Evolutionary conservation across 345 rosid genomes (phyloP).

Genomic region (Anacardium occidentale): DNA sequence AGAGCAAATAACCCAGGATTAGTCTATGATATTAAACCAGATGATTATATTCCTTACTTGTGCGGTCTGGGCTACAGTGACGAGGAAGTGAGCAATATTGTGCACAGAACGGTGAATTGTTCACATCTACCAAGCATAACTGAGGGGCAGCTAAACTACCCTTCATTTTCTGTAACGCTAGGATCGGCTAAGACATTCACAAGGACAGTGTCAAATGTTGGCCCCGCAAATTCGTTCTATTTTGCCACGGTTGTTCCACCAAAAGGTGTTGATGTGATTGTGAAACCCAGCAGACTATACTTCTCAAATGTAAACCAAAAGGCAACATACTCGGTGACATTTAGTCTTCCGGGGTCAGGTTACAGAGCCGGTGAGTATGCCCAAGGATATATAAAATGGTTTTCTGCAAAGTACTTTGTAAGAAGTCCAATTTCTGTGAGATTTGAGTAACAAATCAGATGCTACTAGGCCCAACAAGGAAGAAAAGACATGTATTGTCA

Average conservation of each 20-base stretch:
- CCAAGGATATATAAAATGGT: slow-evolving; percentile 44
- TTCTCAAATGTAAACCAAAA: slow-evolving; percentile 39
- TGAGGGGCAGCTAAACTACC: slow-evolving; percentile 37
- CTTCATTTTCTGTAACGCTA: slow-evolving; percentile 46
- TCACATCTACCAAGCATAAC: slow-evolving; percentile 14
- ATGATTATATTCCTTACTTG: slow-evolving; percentile 45
- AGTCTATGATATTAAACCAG: slow-evolving; percentile 47
- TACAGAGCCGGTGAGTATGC: slow-evolving; percentile 15
- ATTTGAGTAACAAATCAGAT: slow-evolving; percentile 25
- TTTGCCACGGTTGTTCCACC: slow-evolving; percentile 29
- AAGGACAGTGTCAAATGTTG: slow-evolving; percentile 51
- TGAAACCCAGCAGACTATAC: slow-evolving; percentile 36
- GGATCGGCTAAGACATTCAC: slow-evolving; percentile 39
- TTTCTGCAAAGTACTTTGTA: slow-evolving; percentile 31
- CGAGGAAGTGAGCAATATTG: slow-evolving; percentile 19
- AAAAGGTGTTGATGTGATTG: slow-evolving; percentile 29
- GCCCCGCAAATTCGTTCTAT: slow-evolving; percentile 30
- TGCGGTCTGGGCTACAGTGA: slow-evolving; percentile 47
- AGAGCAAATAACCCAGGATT: slow-evolving; percentile 59
- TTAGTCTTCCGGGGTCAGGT: slow-evolving; percentile 12
- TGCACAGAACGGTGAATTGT: slow-evolving; percentile 23
- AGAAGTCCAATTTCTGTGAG: slow-evolving; percentile 42
- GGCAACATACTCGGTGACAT: slow-evolving; percentile 37
- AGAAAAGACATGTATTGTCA: neutral
- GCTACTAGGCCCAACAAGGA: slow-evolving; percentile 1